Evolutionary conservation across 139 green algal genomes (phyloP).

Genomic region (Edaphochlamys debaryana): DNA sequence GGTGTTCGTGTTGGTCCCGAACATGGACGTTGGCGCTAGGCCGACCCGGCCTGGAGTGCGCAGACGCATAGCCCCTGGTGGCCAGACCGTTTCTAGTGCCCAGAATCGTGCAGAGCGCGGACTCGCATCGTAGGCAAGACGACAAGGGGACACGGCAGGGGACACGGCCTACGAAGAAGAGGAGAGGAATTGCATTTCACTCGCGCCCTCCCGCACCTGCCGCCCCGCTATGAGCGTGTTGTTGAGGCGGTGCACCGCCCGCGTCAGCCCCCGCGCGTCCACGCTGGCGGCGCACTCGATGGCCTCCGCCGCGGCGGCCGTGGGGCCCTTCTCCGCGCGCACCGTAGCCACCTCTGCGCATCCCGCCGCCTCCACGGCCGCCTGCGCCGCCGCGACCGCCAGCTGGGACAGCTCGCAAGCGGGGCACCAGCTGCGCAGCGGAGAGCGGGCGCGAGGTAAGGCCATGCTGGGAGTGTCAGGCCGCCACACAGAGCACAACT

Average conservation of each 20-base stretch:
- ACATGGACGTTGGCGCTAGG: too few species aligned
- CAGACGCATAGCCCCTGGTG: too few species aligned
- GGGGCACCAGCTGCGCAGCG: slow-evolving; percentile 7
- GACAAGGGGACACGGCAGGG: too few species aligned
- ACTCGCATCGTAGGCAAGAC: too few species aligned
- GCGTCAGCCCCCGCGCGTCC: not conserved
- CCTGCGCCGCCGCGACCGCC: not conserved
- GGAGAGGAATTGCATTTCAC: not conserved
- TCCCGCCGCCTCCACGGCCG: not conserved
- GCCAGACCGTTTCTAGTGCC: too few species aligned
- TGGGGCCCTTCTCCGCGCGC: not conserved
- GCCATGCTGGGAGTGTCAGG: not conserved
- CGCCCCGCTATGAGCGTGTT: slow-evolving; percentile 17
- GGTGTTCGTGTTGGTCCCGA: too few species aligned
- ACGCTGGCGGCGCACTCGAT: not conserved
- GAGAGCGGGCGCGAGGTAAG: not conserved
- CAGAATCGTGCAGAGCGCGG: too few species aligned
- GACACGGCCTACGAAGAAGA: too few species aligned
- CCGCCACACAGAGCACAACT: too few species aligned
- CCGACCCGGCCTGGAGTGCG: too few species aligned
- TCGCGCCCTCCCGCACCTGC: slow-evolving; percentile 16
- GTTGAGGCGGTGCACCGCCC: slow-evolving; percentile 15
- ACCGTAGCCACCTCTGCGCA: not conserved
- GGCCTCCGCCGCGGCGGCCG: not conserved
- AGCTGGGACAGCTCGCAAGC: slow-evolving; percentile 16